Conservation (phyloP, 768 basidiomycete species). For the Russula sp. region DNA sequence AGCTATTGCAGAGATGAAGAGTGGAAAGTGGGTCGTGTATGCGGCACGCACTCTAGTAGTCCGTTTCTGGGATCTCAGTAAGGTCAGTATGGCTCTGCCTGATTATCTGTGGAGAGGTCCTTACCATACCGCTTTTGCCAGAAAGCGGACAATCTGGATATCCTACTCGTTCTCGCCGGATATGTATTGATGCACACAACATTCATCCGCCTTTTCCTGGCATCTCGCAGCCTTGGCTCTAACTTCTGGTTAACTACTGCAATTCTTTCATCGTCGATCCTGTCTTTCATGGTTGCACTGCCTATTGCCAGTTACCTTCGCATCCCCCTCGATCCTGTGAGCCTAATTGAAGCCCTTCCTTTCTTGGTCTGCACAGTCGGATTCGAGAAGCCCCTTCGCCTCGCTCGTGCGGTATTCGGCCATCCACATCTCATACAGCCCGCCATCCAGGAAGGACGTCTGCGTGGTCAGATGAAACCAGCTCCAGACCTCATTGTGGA, state of each 20-base stretch:
- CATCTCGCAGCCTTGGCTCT: slow-evolving; percentile 78
- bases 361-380: slow-evolving; percentile 98
- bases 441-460: slow-evolving; percentile 25
- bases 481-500: slow-evolving; percentile 81
- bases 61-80: slow-evolving; percentile 82
- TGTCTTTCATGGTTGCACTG: slow-evolving; percentile 79
- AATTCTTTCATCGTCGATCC: slow-evolving; percentile 71
- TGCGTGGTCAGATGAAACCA: slow-evolving; percentile 51
- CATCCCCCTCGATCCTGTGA: slow-evolving; percentile 89
- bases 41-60: slow-evolving; percentile 66
- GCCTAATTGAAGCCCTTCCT: slow-evolving; percentile 89
- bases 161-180: slow-evolving; percentile 86
- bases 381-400: slow-evolving; percentile 93
- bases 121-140: slow-evolving; percentile 25
- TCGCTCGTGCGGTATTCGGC: slow-evolving; percentile 83
- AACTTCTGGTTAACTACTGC: slow-evolving; percentile 67
- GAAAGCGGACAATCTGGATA: slow-evolving; percentile 95
- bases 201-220: slow-evolving; percentile 84
- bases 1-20: slow-evolving; percentile 66
- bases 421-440: slow-evolving; percentile 50
- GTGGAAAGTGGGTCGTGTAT: slow-evolving; percentile 84
- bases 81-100: slow-evolving; percentile 37
- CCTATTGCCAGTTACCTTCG: slow-evolving; percentile 67
- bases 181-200: slow-evolving; percentile 95
- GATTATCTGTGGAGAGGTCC: neutral